These are phyloP conservation scores for Colletotrichum lentis DNA, from an alignment of 2,329 filamentous ascomycete genomes.

Conservation along the genomic window DNA sequence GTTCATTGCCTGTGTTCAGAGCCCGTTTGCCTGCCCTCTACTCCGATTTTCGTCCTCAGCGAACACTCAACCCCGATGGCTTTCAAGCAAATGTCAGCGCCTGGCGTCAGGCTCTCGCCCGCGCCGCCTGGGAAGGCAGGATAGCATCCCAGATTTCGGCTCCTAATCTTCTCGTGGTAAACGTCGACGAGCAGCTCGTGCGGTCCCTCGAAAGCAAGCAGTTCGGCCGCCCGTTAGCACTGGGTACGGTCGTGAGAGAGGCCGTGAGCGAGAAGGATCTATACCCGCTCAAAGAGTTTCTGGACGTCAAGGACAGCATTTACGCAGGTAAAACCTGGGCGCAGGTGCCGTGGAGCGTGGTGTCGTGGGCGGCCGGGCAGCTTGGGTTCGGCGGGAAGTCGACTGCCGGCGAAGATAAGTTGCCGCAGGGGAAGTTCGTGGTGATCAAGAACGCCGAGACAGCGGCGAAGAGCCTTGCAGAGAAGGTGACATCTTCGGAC, in stretches of 20 bases:
- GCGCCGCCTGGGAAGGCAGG: constrained; percentile 69
- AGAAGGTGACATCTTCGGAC: constrained; percentile 46
- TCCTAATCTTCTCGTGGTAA: constrained; percentile 60
- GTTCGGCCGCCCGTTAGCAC: constrained; percentile 80
- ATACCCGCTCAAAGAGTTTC: constrained; percentile 75
- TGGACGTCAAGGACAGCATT: constrained; percentile 71
- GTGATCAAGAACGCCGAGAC: constrained; percentile 70
- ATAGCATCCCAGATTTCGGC: constrained; percentile 53
- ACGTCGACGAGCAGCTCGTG: constrained; percentile 69
- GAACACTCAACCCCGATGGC: constrained; percentile 82
- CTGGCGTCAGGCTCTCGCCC: constrained; percentile 79
- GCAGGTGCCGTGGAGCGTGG: constrained; percentile 72
- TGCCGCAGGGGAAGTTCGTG: constrained; percentile 71
- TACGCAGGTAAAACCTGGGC: constrained; percentile 72
- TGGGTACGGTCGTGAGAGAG: constrained; percentile 81
- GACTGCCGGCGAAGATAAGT: constrained; percentile 57
- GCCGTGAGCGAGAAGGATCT: constrained; percentile 74
- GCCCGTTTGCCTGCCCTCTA: constrained; percentile 85
- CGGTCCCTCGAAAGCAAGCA: constrained; percentile 77
- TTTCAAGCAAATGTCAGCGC: constrained; percentile 81
- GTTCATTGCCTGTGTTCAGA: constrained; percentile 53
- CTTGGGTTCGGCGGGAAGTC: constrained; percentile 66
- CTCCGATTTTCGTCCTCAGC: constrained; percentile 82
- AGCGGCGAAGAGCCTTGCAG: constrained; percentile 63
- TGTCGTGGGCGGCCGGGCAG: constrained; percentile 79